Conservation (phyloP, 805 yeast species). For the Starmerella stellata region DNA sequence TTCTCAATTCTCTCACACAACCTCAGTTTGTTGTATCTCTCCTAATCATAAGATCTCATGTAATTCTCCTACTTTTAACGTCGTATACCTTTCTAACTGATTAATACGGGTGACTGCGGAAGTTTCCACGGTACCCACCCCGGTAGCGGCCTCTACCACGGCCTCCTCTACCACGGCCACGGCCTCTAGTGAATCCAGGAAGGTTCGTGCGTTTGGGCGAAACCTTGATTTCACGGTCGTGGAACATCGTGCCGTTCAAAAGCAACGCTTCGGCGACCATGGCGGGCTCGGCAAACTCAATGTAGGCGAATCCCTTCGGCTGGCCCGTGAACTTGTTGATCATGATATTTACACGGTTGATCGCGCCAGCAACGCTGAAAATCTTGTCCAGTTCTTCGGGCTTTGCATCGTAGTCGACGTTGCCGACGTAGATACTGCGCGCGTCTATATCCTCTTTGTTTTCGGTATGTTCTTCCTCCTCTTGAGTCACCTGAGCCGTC, state of each 20-base stretch:
- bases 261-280: constrained; percentile 47
- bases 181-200: constrained; percentile 46
- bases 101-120: constrained; percentile 26
- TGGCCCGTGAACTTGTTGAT: constrained; percentile 48
- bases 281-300: constrained; percentile 59
- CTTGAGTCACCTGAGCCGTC: constrained; percentile 32
- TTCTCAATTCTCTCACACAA: too few species aligned
- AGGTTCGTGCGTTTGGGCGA: constrained; percentile 62
- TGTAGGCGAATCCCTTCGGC: constrained; percentile 75
- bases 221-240: constrained; percentile 57
- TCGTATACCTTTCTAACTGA: too few species aligned
- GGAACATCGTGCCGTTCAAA: constrained; percentile 45
- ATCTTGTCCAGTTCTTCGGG: constrained; percentile 65
- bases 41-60: too few species aligned
- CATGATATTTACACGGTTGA: constrained; percentile 63
- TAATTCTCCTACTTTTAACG: too few species aligned
- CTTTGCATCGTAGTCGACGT: constrained; percentile 61
- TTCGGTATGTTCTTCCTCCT: constrained; percentile 27
- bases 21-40: too few species aligned
- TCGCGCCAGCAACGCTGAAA: constrained; percentile 51
- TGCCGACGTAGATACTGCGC: constrained; percentile 64
- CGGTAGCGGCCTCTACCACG: constrained; percentile 23
- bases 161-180: constrained; percentile 33
- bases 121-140: constrained; percentile 21
- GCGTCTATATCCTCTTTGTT: constrained; percentile 53